phyloP scores from a whole-genome alignment of 2,329 filamentous ascomycete genomes.

The Endocalyx cinctus region DNA sequence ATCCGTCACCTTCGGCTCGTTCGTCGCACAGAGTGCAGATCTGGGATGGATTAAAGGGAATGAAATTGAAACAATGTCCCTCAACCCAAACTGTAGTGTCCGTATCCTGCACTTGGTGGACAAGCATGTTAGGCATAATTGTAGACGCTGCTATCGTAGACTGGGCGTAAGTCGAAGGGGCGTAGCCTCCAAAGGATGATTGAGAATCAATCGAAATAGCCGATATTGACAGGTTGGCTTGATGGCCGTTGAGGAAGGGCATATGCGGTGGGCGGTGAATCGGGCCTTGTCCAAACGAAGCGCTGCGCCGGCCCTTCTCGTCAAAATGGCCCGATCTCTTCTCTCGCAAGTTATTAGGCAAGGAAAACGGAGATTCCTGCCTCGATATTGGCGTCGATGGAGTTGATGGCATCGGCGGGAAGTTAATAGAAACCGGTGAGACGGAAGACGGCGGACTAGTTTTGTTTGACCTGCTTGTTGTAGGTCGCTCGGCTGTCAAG shows the following conservation, averaged over 20 bases:
- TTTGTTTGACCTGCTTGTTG: conserved; percentile 63
- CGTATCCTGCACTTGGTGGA: conserved; percentile 74
- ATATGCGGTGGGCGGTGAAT: conserved; percentile 66
- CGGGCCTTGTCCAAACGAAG: conserved; percentile 76
- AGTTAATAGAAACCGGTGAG: conserved; percentile 74
- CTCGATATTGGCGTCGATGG: conserved; percentile 77
- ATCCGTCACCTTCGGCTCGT: conserved; percentile 64
- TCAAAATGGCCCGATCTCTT: conserved; percentile 94
- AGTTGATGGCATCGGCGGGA: conserved; percentile 68
- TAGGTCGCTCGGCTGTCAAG: conserved; percentile 69
- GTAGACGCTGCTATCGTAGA: conserved; percentile 83
- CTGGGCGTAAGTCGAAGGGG: conserved; percentile 78
- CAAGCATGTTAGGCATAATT: conserved; percentile 78
- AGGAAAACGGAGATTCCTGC: conserved; percentile 85
- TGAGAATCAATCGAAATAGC: conserved; percentile 58
- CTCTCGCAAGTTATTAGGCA: conserved; percentile 81
- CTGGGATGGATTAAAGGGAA: conserved; percentile 52
- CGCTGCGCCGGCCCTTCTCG: conserved; percentile 71
- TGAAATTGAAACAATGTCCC: conserved; percentile 73
- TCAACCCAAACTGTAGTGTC: conserved; percentile 80
- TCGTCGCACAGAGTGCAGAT: conserved; percentile 74
- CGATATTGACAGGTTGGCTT: conserved; percentile 54
- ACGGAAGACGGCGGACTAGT: conserved; percentile 60
- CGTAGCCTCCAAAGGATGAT: conserved; percentile 72
- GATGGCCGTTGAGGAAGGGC: conserved; percentile 67